Evolutionary conservation across 805 yeast genomes (phyloP), one percentile per base, ranked within the genome.

Genomic region (Cyberlindnera mrakii): DNA sequence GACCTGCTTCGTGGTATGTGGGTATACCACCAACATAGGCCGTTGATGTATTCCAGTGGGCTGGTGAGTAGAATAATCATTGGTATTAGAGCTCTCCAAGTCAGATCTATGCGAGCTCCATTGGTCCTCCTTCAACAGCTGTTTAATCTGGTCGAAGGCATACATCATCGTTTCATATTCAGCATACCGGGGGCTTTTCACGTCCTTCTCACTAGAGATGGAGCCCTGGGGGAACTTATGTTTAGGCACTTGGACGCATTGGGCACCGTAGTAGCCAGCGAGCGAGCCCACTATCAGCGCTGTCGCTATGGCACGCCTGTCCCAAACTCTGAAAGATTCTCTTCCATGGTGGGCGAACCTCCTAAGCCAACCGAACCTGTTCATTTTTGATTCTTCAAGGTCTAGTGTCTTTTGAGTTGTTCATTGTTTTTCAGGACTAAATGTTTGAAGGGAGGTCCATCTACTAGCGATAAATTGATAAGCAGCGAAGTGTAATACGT

Each of bases 1-100:
- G 0, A 80, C 83, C 46, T 79, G 72, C 44, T 76, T 74, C 0
- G 83, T 77, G 46, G 74, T 61, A 18, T 64, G 62, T 1, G 85
- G 84, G 46, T 68, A 80, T 1, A 72, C 70, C 3, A 80, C 68
- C 10, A 55, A 32, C 66, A 64, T 47, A 6, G 86, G 84, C 35
- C 62, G 59, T 51, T 78, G 74, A 8, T 40, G 25, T 13, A 6
- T 9, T 23, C 27, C 27, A 4, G 8, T 23, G 27, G 81, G 78
- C 44, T 73, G 77, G 51, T 75, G 80, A 5, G 78, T 68, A 20
- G 68, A 61, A 50, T 69, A 75, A 45, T 67, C 72, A 25, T 75
- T 63, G 47, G 74, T 78, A 1, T 76, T 59, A 47, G 72, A 77
- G 4, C 67, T 55, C 19, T 62, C 53, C 33, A 74, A 52, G 18